Percentiles rank a stretch among this genome's conserved stretches.
These are phyloP conservation scores for Aspergillus sclerotioniger DNA, from an alignment of 495 filamentous ascomycete species.

Conservation along the genomic window DNA sequence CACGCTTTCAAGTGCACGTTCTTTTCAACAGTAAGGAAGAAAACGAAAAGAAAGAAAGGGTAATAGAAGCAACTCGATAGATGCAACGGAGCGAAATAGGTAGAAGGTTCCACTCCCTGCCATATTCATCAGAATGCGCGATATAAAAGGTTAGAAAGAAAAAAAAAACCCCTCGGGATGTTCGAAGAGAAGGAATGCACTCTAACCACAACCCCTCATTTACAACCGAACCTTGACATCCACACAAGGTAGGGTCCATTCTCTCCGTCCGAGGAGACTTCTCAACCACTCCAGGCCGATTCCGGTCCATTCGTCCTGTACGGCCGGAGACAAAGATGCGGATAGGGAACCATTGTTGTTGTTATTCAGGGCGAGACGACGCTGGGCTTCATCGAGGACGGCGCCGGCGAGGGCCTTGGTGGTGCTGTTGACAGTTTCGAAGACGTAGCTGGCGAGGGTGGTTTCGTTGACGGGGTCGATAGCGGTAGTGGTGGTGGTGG, in stretches of 20 bases:
- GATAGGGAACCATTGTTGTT: constrained; percentile 6
- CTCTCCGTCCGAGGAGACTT: constrained; percentile 67
- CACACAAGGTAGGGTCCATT: constrained; percentile 82
- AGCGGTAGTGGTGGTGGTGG: constrained; percentile 25
- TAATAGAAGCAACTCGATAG: background rate
- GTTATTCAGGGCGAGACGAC: constrained; percentile 41
- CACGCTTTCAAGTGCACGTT: background rate
- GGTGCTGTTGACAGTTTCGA: constrained; percentile 65
- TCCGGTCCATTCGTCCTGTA: constrained; percentile 66
- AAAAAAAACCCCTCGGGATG: background rate
- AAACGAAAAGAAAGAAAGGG: background rate
- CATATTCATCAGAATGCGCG: background rate
- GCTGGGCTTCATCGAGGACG: constrained; percentile 61
- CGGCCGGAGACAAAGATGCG: background rate
- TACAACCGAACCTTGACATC: constrained; percentile 75
- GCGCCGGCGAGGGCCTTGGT: constrained; percentile 63
- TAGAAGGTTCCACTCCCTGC: background rate
- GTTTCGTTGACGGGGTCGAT: constrained; percentile 22
- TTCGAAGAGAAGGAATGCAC: background rate
- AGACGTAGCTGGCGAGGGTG: constrained; percentile 49
- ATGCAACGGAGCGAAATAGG: background rate
- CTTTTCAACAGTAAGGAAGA: background rate
- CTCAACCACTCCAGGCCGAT: constrained; percentile 81
- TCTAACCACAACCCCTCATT: constrained; percentile 6
- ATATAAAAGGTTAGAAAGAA: background rate